Percentiles rank a stretch among this genome's conserved stretches.
phyloP scores from a whole-genome alignment of 1,284 basidiomycete species.

The Rhodotorula sp. region DNA sequence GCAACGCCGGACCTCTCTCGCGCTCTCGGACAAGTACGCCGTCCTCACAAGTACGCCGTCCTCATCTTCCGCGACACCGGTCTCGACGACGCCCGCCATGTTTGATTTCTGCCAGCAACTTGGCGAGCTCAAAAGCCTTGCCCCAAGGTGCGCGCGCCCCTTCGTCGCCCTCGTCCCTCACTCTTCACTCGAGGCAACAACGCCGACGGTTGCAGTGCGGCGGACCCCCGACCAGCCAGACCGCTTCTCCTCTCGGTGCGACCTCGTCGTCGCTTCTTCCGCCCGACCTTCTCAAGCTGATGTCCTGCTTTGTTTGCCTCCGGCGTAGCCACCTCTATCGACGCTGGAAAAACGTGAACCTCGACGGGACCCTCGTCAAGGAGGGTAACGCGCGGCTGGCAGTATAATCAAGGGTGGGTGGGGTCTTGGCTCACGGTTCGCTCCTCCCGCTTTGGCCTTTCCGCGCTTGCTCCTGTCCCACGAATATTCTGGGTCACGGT shows the following conservation, averaged over 20 bases:
- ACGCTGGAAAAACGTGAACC: slow-evolving; percentile 12
- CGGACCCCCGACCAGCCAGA: slow-evolving; percentile 12
- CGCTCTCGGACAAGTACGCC: slow-evolving; percentile 1
- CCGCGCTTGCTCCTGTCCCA: no score
- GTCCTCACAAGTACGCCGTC: slow-evolving; percentile 6
- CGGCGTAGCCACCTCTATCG: slow-evolving; percentile 8
- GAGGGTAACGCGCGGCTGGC: neutral
- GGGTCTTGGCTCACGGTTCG: no score
- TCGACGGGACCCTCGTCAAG: slow-evolving; percentile 4
- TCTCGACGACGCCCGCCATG: slow-evolving; percentile 11
- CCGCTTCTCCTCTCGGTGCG: slow-evolving; percentile 10
- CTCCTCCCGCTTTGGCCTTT: neutral
- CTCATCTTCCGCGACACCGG: slow-evolving; percentile 14
- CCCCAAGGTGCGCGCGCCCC: neutral
- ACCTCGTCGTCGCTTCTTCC: no score
- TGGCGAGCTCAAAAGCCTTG: slow-evolving; percentile 8
- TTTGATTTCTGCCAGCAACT: slow-evolving; percentile 7
- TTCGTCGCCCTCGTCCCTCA: neutral
- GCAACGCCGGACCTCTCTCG: neutral
- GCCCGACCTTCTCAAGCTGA: neutral
- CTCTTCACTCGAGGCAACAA: neutral
- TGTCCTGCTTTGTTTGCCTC: neutral
- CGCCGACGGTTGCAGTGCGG: slow-evolving; percentile 5
- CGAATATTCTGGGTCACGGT: no score
- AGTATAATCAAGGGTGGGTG: slow-evolving; percentile 3